A percentile compares a stretch with the other conserved stretches of the same genome.
phyloP scores from a whole-genome alignment of 2,329 filamentous ascomycete species.

The Trichoderma gracile region DNA sequence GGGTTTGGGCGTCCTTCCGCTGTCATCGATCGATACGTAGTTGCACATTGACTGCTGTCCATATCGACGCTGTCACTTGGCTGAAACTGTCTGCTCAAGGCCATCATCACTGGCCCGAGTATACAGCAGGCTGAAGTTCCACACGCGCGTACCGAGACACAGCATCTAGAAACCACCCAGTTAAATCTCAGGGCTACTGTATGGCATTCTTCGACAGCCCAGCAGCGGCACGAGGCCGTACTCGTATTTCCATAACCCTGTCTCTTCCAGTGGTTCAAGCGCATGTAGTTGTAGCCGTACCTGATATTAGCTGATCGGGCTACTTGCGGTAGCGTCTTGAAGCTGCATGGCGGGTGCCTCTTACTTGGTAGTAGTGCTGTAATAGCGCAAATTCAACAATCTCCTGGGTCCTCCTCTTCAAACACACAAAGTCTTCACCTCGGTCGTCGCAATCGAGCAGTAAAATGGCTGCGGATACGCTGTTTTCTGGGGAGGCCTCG shows the following conservation, averaged over 20 bases:
- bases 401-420: constrained; percentile 2
- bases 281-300: not conserved
- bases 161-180: not conserved
- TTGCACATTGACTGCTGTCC: not conserved
- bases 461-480: not conserved
- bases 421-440: not conserved
- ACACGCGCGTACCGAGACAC: too few relatives aligned
- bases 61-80: not conserved
- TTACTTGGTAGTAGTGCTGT: not conserved
- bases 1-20: not conserved
- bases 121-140: too few relatives aligned
- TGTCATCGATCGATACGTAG: not conserved
- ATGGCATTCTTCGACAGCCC: not conserved
- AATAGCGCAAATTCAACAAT: not conserved
- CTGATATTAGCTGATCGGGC: constrained; percentile 5
- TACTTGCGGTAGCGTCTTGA: constrained; percentile 10
- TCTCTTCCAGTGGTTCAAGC: not conserved
- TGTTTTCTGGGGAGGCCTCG: not conserved
- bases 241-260: constrained; percentile 23
- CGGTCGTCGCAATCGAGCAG: not conserved
- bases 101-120: too few relatives aligned
- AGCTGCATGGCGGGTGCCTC: constrained; percentile 17
- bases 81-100: too few relatives aligned
- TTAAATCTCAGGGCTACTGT: not conserved
- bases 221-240: constrained; percentile 15